phyloP scores from a whole-genome alignment of 2,329 filamentous ascomycete species.

The Ramichloridium luteum region DNA sequence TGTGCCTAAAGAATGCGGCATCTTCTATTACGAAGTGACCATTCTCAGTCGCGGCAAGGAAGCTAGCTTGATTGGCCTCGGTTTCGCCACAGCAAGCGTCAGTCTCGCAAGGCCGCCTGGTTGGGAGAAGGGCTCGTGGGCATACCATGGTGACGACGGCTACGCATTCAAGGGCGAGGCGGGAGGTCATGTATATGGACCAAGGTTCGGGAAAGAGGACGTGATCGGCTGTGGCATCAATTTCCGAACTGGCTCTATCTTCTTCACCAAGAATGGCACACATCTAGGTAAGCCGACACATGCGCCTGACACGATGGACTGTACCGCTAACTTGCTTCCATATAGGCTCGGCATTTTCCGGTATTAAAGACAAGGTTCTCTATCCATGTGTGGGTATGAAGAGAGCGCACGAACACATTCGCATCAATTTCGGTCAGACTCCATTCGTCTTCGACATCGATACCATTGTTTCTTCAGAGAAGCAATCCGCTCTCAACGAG shows the following conservation, averaged over 20 bases:
- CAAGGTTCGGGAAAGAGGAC: slow-evolving; percentile 46
- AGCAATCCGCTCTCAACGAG: slow-evolving; percentile 44
- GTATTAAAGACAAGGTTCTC: slow-evolving; percentile 48
- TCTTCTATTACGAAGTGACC: slow-evolving; percentile 83
- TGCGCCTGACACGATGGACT: too few relatives aligned
- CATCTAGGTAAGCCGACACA: slow-evolving; percentile 38
- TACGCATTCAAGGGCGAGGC: slow-evolving; percentile 49
- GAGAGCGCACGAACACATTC: slow-evolving; percentile 46
- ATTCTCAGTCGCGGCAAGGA: slow-evolving; percentile 56
- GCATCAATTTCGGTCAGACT: slow-evolving; percentile 52
- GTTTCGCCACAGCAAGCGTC: slow-evolving; percentile 48
- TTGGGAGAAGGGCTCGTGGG: slow-evolving; percentile 55
- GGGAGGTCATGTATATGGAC: slow-evolving; percentile 46
- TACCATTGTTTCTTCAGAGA: slow-evolving; percentile 60
- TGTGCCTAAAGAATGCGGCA: slow-evolving; percentile 80
- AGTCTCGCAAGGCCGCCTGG: slow-evolving; percentile 49
- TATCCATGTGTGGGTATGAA: slow-evolving; percentile 59
- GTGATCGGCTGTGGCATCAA: slow-evolving; percentile 54
- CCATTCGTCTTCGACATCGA: slow-evolving; percentile 90
- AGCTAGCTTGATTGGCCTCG: slow-evolving; percentile 41
- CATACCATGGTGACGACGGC: slow-evolving; percentile 55
- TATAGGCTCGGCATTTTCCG: slow-evolving; percentile 62
- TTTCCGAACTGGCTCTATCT: slow-evolving; percentile 47
- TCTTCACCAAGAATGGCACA: slow-evolving; percentile 54
- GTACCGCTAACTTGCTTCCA: slow-evolving; percentile 1